Evolutionary conservation across 1,284 basidiomycete species (phyloP), one percentile per base, ranked within the genome.

Genomic region (Austroboletus novae-zelandiae): DNA sequence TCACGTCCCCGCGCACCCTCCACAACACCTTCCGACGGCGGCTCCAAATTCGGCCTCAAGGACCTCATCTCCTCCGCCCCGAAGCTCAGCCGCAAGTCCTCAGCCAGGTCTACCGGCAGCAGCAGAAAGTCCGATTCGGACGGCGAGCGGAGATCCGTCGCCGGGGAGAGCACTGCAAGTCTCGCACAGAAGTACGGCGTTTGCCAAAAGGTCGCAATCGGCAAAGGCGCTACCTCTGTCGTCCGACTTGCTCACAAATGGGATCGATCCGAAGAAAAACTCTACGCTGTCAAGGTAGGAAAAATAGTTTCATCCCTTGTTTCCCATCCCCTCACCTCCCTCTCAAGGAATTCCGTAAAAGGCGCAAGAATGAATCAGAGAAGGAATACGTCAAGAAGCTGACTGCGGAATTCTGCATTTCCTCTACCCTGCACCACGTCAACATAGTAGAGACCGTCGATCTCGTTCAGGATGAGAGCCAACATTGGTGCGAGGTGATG

Each of bases 331-430:
- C 45, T 30, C 18, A 41, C 9, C 34, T 31, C 36, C 31, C 40
- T 42, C 25, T 42, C 25, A 51, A 94, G 87, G 96, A 99, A 75
- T 98, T 99, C 80, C 88, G 96, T 52, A 98, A 98, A 71, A 84
- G 96, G 58, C 83, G 95, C 65, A 97, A 96, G 81, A 98, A 97
- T 70, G 96, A 99, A 75, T 88, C 94, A 2, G 95, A 99, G 72
- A 98, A 98, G 73, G 97, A 99, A 74, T 99, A 99, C 66, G 89
- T 99, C 75, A 99, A 99, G 83, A 99, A 99, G 73, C 88, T 99
- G 62, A 99, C 96, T 2, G 94, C 96, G 20, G 96, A 99, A 70
- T 99, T 99, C 71, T 99, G 96, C 73, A 99, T 99, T 57, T 96
- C 94, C 31, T 98, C 95, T 31, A 98, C 97, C 1, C 74, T 99